Percentiles rank a stretch among this genome's conserved stretches.
These are phyloP conservation scores for Naganishia onofrii DNA, from an alignment of 768 basidiomycete genomes.

Conservation along the genomic window DNA sequence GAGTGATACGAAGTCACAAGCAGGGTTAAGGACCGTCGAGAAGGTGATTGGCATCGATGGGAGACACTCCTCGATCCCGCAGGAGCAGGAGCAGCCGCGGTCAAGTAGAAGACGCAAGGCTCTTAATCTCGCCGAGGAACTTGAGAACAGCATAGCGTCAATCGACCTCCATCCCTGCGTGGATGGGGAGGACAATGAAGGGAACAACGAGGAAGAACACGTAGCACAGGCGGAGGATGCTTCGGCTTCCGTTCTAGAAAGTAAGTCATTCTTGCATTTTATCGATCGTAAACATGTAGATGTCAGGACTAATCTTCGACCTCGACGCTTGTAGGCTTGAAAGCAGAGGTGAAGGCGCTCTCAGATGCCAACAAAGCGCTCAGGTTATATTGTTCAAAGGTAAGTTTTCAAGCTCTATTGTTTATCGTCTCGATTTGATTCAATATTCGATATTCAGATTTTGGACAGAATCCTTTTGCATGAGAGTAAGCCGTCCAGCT, in stretches of 20 bases:
- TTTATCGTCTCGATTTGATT: neutral
- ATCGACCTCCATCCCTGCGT: neutral
- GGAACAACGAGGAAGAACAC: neutral
- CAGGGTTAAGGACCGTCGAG: slow-evolving; percentile 3
- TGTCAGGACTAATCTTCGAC: neutral
- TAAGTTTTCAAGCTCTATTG: slow-evolving; percentile 23
- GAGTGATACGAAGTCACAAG: neutral
- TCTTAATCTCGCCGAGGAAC: slow-evolving; percentile 35
- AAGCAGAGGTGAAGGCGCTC: slow-evolving; percentile 82
- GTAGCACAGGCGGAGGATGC: slow-evolving; percentile 29
- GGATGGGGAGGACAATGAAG: neutral
- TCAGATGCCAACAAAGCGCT: slow-evolving; percentile 95
- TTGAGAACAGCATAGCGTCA: neutral
- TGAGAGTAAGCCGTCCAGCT: slow-evolving; percentile 58
- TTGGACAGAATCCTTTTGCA: slow-evolving; percentile 94
- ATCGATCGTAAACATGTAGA: neutral
- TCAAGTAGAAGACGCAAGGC: slow-evolving; percentile 26
- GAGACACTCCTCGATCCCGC: neutral
- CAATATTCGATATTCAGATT: slow-evolving; percentile 56
- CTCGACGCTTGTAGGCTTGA: slow-evolving; percentile 56
- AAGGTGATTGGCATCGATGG: slow-evolving; percentile 7
- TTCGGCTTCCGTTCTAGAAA: slow-evolving; percentile 39
- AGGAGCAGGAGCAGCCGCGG: neutral
- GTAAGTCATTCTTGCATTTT: slow-evolving; percentile 8
- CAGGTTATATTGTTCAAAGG: slow-evolving; percentile 87